These are phyloP conservation scores for Kondoa malvinella DNA, from an alignment of 768 basidiomycete genomes.

Conservation along the genomic window DNA sequence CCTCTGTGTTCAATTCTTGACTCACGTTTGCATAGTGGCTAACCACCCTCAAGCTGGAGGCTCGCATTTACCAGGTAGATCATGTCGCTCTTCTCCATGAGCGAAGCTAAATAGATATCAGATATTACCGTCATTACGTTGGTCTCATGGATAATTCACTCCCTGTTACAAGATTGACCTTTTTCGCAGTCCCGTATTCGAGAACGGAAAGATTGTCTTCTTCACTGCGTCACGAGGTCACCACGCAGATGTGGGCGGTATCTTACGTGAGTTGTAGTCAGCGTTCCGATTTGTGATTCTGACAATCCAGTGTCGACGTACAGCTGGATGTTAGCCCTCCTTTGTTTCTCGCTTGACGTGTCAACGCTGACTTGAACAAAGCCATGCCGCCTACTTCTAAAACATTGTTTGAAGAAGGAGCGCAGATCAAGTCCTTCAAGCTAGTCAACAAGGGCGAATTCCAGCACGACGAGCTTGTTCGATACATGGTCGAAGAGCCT, in stretches of 20 bases:
- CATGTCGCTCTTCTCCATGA: conserved; percentile 34
- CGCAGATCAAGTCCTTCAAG: conserved; percentile 77
- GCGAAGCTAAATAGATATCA: not conserved
- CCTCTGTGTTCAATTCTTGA: not conserved
- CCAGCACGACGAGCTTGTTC: conserved; percentile 52
- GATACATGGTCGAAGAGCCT: conserved; percentile 68
- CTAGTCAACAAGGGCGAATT: conserved; percentile 69
- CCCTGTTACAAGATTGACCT: too few species aligned
- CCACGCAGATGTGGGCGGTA: conserved; percentile 19
- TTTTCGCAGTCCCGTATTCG: conserved; percentile 62
- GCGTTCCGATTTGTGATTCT: not conserved
- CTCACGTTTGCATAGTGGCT: not conserved
- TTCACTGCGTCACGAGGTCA: conserved; percentile 40
- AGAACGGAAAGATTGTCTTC: conserved; percentile 32
- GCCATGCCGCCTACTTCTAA: conserved; percentile 80
- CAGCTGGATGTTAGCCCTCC: not conserved
- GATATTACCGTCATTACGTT: too few species aligned
- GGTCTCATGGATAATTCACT: too few species aligned
- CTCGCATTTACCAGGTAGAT: conserved; percentile 66
- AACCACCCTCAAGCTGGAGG: conserved; percentile 22
- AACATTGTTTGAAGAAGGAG: conserved; percentile 85
- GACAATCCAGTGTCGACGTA: not conserved
- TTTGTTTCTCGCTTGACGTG: too few species aligned
- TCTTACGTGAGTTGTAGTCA: conserved; percentile 10
- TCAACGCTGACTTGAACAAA: not conserved